Evolutionary conservation across 2,329 filamentous ascomycete genomes (phyloP).

Genomic region (Aspergillus quadricinctus): DNA sequence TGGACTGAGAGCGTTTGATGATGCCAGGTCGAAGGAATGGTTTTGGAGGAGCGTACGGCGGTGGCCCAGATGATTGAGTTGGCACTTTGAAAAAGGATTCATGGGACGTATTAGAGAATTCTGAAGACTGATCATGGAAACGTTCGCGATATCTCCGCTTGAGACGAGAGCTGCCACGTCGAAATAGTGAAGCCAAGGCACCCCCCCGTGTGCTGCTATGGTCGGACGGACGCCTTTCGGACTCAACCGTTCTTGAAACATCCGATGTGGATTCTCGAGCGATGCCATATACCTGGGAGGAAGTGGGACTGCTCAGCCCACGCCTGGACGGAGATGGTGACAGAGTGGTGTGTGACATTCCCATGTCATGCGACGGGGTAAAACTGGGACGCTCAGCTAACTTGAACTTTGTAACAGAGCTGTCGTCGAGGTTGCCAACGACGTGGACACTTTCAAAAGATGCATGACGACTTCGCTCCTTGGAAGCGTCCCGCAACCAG

Average conservation of each 20-base stretch:
- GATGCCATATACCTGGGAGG: conserved; percentile 51
- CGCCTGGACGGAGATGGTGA: conserved; percentile 41
- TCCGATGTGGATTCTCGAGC: conserved; percentile 50
- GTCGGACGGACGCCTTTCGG: conserved; percentile 53
- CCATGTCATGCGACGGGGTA: conserved; percentile 31
- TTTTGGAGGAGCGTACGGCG: conserved; percentile 34
- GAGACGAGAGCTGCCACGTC: conserved; percentile 55
- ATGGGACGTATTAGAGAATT: conserved; percentile 88
- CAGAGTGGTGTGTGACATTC: conserved; percentile 29
- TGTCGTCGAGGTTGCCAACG: conserved; percentile 32
- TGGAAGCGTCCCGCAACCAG: conserved; percentile 33
- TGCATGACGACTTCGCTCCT: conserved; percentile 19
- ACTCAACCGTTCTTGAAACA: conserved; percentile 50
- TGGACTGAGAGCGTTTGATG: conserved; percentile 78
- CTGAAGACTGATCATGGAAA: conserved; percentile 57
- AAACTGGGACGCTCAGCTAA: conserved; percentile 27
- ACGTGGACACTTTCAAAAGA: conserved; percentile 30
- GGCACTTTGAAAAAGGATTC: conserved; percentile 70
- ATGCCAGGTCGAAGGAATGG: conserved; percentile 50
- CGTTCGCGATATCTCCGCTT: conserved; percentile 51
- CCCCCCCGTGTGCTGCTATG: conserved; percentile 43
- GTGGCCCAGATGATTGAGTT: conserved; percentile 45
- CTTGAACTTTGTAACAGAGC: conserved; percentile 28
- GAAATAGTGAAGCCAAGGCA: conserved; percentile 71
- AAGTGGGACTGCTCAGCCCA: conserved; percentile 45